These are phyloP conservation scores for Pichia deserticola DNA, from an alignment of 805 yeast genomes.

Conservation along the genomic window DNA sequence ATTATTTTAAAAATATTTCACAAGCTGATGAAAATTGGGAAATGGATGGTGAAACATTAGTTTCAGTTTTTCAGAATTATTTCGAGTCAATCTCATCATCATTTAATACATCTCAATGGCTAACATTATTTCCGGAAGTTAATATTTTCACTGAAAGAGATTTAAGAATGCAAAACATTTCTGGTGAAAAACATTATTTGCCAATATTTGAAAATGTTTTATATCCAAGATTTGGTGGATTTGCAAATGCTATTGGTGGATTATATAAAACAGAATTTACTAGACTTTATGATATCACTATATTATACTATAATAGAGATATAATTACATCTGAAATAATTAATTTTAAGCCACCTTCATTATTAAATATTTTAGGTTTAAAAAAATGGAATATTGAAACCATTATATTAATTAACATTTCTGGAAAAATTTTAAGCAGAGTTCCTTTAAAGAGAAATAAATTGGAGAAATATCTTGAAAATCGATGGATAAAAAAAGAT, in stretches of 20 bases:
- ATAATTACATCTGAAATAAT: conserved; percentile 10
- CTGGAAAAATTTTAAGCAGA: conserved; percentile 37
- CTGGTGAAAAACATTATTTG: conserved; percentile 50
- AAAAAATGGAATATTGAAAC: conserved; percentile 22
- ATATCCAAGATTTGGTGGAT: conserved; percentile 69
- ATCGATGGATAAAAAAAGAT: conserved; percentile 67
- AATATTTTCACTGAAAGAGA: conserved; percentile 52
- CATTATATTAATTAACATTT: conserved; percentile 39
- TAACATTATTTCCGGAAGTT: conserved; percentile 81
- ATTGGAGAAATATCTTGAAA: conserved; percentile 71
- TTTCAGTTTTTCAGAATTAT: conserved; percentile 29
- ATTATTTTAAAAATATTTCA: conserved; percentile 38
- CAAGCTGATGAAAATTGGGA: conserved; percentile 69
- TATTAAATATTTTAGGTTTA: conserved; percentile 31
- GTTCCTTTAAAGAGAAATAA: conserved; percentile 47
- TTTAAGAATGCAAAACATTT: conserved; percentile 41
- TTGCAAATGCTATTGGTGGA: conserved; percentile 42
- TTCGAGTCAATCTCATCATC: conserved; percentile 24
- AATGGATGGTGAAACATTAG: conserved; percentile 31
- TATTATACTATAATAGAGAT: conserved; percentile 32
- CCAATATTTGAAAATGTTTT: conserved; percentile 54
- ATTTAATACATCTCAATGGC: conserved; percentile 41
- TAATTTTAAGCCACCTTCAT: conserved; percentile 29
- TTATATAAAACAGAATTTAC: conserved; percentile 34
- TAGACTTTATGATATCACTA: conserved; percentile 49